These are phyloP conservation scores for Luvunga scandens DNA, from an alignment of 345 rosid species.

Conservation along the genomic window DNA sequence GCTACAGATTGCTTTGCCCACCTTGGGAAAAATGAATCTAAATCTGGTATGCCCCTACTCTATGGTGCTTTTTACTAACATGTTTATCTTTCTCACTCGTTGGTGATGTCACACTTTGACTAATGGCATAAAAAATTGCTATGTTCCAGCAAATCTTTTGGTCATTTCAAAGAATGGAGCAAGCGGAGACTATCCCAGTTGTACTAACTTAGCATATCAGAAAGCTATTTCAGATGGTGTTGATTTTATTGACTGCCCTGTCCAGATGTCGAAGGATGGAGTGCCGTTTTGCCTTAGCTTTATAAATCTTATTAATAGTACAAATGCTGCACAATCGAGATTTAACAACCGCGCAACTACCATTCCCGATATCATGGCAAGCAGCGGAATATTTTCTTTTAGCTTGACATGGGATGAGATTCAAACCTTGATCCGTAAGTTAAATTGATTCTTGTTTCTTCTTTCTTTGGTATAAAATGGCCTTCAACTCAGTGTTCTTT, in stretches of 20 bases:
- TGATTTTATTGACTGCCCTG: constrained; percentile 76
- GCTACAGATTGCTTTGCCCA: constrained; percentile 76
- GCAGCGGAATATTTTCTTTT: constrained; percentile 57
- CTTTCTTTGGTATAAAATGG: not conserved
- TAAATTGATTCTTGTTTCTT: constrained; percentile 14
- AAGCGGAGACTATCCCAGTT: constrained; percentile 88
- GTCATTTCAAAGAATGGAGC: constrained; percentile 83
- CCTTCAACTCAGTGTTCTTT: not conserved
- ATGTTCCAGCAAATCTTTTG: constrained; percentile 38
- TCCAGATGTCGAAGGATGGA: constrained; percentile 80
- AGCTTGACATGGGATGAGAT: constrained; percentile 68
- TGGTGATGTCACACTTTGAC: not conserved
- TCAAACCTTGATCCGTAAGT: constrained; percentile 62
- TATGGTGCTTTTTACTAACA: constrained; percentile 4
- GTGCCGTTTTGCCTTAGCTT: constrained; percentile 62
- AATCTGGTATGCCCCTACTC: constrained; percentile 45
- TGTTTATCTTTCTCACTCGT: not conserved
- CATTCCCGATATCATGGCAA: constrained; percentile 39
- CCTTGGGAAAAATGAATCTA: constrained; percentile 51
- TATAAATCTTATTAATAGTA: constrained; percentile 57
- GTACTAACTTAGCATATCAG: constrained; percentile 75
- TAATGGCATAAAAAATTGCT: not conserved
- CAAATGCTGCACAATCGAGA: constrained; percentile 36
- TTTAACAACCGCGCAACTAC: constrained; percentile 33
- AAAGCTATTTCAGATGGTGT: constrained; percentile 71